A percentile compares a stretch with the other conserved stretches of the same genome.
Conservation (phyloP, 1,284 basidiomycete species). For the Sanghuangporus sanghuang region DNA sequence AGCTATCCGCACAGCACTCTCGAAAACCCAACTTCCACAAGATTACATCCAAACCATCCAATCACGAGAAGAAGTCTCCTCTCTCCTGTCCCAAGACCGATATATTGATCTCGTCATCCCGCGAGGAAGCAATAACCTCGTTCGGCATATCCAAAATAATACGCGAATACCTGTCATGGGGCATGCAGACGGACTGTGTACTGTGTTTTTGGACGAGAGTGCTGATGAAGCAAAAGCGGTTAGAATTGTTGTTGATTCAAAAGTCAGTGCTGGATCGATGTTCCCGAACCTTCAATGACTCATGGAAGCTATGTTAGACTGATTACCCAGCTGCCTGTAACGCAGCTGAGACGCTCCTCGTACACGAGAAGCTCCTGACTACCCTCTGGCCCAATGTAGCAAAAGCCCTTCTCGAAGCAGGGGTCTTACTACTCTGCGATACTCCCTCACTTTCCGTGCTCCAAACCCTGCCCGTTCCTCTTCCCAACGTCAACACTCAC, state of each 20-base stretch:
- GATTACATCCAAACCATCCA: constrained; percentile 91
- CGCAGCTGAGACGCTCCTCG: constrained; percentile 83
- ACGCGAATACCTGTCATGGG: constrained; percentile 98
- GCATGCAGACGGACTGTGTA: constrained; percentile 94
- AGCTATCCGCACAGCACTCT: constrained; percentile 78
- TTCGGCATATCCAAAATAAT: constrained; percentile 82
- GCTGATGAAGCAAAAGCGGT: constrained; percentile 78
- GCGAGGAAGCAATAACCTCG: constrained; percentile 89
- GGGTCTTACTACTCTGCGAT: constrained; percentile 83
- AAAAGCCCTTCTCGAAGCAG: constrained; percentile 58
- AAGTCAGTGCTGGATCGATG: constrained; percentile 45
- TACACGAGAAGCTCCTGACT: constrained; percentile 69
- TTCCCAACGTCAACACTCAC: constrained; percentile 37
- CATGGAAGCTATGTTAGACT: constrained; percentile 42
- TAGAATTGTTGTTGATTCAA: constrained; percentile 84
- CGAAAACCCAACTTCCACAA: constrained; percentile 65
- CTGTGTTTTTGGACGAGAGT: constrained; percentile 82
- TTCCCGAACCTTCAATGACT: not conserved
- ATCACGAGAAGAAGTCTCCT: constrained; percentile 88
- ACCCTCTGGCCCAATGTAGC: constrained; percentile 83
- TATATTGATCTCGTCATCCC: constrained; percentile 98
- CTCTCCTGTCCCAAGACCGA: constrained; percentile 79
- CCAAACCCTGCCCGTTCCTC: constrained; percentile 28
- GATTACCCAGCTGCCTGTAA: constrained; percentile 98
- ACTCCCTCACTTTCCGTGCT: constrained; percentile 52